Percentiles rank a stretch among this genome's conserved stretches.
Evolutionary conservation across 2,329 filamentous ascomycete species (phyloP).

Genomic region (Aureobasidium sp.): DNA sequence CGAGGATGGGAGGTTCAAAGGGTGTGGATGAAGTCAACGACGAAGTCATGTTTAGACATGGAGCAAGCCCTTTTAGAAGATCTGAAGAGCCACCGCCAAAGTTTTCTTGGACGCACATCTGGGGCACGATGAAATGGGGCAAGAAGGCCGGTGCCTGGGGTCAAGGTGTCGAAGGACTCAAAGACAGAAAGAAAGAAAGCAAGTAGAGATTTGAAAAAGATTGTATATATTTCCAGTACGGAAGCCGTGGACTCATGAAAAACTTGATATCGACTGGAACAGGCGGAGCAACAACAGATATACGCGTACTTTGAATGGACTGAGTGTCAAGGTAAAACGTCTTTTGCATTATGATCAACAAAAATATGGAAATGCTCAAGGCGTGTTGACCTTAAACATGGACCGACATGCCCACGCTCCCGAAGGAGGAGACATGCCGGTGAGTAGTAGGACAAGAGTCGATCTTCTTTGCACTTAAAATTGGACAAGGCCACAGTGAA

Average conservation of each 20-base stretch:
- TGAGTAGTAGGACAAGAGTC: constrained; percentile 33
- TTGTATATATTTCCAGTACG: too few relatives aligned
- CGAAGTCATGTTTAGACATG: constrained; percentile 34
- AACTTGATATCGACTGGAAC: too few relatives aligned
- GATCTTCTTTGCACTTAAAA: constrained; percentile 59
- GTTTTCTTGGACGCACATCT: constrained; percentile 45
- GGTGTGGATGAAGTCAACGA: constrained; percentile 24
- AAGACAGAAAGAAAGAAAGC: constrained; percentile 28
- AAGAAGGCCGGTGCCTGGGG: constrained; percentile 46
- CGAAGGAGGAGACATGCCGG: constrained; percentile 29
- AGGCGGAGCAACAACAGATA: too few relatives aligned
- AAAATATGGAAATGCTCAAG: neutral
- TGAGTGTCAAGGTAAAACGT: too few relatives aligned
- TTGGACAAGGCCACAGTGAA: neutral
- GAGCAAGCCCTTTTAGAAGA: constrained; percentile 38
- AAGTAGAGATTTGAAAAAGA: neutral
- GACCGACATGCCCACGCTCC: constrained; percentile 57
- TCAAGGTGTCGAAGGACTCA: constrained; percentile 40
- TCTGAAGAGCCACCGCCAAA: constrained; percentile 40
- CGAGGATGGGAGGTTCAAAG: constrained; percentile 17
- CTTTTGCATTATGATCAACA: too few relatives aligned
- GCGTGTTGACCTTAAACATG: constrained; percentile 54
- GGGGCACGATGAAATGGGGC: constrained; percentile 47
- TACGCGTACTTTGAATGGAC: too few relatives aligned
- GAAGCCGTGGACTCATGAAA: too few relatives aligned